These are phyloP conservation scores for Nicotiana attenuata DNA, from an alignment of 257 asterid genomes.

Conservation along the genomic window DNA sequence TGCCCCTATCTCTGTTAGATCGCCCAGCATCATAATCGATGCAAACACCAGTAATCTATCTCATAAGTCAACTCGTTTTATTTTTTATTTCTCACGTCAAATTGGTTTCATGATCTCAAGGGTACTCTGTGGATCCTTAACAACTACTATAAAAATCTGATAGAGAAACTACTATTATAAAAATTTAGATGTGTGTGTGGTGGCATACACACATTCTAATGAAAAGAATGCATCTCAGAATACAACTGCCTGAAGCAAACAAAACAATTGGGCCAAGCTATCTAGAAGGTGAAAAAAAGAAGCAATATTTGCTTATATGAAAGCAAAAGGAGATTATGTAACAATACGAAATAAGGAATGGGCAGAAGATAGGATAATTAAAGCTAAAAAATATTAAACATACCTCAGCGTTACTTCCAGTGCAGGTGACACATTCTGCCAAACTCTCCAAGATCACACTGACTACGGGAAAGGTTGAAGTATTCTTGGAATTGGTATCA, in stretches of 20 bases:
- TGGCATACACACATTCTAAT: background rate
- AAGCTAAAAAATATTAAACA: slow-evolving; percentile 15
- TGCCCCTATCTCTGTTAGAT: background rate
- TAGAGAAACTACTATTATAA: background rate
- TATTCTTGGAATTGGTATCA: slow-evolving; percentile 23
- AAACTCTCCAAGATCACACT: slow-evolving; percentile 52
- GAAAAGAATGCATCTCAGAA: no score
- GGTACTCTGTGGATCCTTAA: background rate
- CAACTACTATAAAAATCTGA: background rate
- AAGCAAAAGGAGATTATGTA: background rate
- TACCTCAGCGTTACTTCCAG: slow-evolving; percentile 63
- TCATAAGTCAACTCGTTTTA: background rate
- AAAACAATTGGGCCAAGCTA: background rate
- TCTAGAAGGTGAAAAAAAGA: background rate
- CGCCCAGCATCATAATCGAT: background rate
- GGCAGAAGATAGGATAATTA: background rate
- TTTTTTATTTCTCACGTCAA: background rate
- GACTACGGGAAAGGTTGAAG: slow-evolving; percentile 37
- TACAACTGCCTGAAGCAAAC: background rate
- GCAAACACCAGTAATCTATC: background rate
- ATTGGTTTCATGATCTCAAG: background rate
- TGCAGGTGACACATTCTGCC: slow-evolving; percentile 70
- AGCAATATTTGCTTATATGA: background rate
- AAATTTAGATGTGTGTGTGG: background rate
- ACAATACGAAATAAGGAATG: background rate